A percentile compares a stretch with the other conserved stretches of the same genome.
phyloP scores from a whole-genome alignment of 2,329 filamentous ascomycete genomes.

The Colletotrichum spaethianum region DNA sequence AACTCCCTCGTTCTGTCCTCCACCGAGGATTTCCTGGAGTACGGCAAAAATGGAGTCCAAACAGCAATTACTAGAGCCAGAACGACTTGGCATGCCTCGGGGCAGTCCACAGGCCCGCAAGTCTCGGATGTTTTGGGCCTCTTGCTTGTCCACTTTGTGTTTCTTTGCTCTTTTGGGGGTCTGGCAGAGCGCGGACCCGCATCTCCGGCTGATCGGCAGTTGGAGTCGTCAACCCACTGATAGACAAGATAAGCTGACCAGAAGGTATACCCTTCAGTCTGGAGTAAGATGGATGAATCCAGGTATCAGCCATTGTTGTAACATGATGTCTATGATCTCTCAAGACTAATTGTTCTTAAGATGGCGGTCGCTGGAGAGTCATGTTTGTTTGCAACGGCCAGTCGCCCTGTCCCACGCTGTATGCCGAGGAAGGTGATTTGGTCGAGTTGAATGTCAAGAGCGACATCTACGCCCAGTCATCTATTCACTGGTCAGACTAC shows the following conservation, averaged over 20 bases:
- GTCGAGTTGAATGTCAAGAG: conserved; percentile 30
- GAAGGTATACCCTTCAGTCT: conserved; percentile 17
- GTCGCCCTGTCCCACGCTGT: conserved; percentile 32
- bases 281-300: conserved; percentile 37
- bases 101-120: not conserved
- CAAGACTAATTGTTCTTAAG: not conserved
- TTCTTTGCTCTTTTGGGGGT: not conserved
- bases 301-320: not conserved
- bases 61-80: not conserved
- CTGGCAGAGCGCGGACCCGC: conserved; percentile 1
- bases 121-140: not conserved
- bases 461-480: conserved; percentile 28
- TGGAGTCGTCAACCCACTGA: not conserved
- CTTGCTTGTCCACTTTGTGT: not conserved
- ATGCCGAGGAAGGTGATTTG: conserved; percentile 29
- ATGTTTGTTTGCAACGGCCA: conserved; percentile 36
- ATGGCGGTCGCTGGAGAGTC: conserved; percentile 37
- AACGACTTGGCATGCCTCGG: not conserved
- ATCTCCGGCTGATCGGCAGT: not conserved
- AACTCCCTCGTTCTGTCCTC: not conserved
- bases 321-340: fast-evolving
- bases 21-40: too few relatives aligned
- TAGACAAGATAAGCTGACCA: conserved; percentile 12
- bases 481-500: conserved; percentile 16
- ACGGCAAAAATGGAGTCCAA: conserved; percentile 28